Conservation (phyloP, 805 yeast genomes). For the Candida dendrica region DNA sequence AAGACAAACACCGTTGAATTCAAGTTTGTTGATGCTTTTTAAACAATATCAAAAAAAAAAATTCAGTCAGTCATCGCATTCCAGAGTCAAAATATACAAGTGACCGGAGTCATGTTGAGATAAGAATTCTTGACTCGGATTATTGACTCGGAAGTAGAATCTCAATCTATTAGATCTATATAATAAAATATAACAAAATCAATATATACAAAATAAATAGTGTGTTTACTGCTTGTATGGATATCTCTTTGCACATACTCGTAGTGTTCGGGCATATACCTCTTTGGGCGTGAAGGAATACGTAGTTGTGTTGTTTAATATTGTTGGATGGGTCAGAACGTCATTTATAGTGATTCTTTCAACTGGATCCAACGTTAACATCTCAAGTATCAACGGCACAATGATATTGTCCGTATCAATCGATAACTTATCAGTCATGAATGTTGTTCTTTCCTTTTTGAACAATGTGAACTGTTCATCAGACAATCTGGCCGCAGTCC, state of each 20-base stretch:
- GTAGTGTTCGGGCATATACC: slow-evolving; percentile 5
- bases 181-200: too few relatives aligned
- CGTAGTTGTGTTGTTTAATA: not conserved
- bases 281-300: slow-evolving; percentile 1
- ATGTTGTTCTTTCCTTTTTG: not conserved
- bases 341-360: slow-evolving; percentile 7
- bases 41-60: too few relatives aligned
- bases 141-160: not conserved
- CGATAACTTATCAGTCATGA: too few relatives aligned
- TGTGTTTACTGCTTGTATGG: not conserved
- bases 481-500: slow-evolving; percentile 35
- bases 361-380: slow-evolving; percentile 3
- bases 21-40: too few relatives aligned
- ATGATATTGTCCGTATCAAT: too few relatives aligned
- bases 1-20: too few relatives aligned
- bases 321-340: slow-evolving; percentile 2
- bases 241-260: slow-evolving; percentile 5
- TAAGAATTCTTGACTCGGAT: not conserved
- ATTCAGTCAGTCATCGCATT: not conserved
- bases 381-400: not conserved
- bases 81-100: not conserved
- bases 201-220: too few relatives aligned
- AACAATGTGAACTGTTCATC: slow-evolving; percentile 20
- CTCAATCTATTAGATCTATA: too few relatives aligned
- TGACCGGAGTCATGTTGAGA: not conserved